A percentile compares a stretch with the other conserved stretches of the same genome.
phyloP scores from a whole-genome alignment of 345 rosid genomes.

The Populus ilicifolia region DNA sequence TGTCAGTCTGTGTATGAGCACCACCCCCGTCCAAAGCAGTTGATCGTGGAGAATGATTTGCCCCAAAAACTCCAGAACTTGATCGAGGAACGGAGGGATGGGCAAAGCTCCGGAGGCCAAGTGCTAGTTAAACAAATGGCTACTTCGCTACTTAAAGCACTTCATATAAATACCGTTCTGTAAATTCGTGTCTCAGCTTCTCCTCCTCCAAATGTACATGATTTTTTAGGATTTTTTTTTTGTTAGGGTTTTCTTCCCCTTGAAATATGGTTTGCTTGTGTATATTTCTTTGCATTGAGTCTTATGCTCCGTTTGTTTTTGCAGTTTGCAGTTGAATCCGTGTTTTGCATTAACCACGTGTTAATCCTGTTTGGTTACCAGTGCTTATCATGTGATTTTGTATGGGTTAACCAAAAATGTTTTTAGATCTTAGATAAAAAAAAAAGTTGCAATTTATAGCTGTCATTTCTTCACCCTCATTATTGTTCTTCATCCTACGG shows the following conservation, averaged over 20 bases:
- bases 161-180: conserved; percentile 83
- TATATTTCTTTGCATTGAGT: background rate
- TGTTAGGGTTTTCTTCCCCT: background rate
- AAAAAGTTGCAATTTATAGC: too few relatives aligned
- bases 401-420: too few relatives aligned
- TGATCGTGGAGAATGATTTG: conserved; percentile 92
- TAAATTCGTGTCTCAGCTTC: conserved; percentile 32
- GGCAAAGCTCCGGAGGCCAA: conserved; percentile 94
- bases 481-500: too few relatives aligned
- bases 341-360: too few relatives aligned
- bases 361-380: too few relatives aligned
- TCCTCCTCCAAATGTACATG: conserved; percentile 17
- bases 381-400: too few relatives aligned
- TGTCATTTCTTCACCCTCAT: too few relatives aligned
- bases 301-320: too few relatives aligned
- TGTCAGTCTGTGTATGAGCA: conserved; percentile 95
- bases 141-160: conserved; percentile 90
- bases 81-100: conserved; percentile 94
- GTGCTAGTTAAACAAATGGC: conserved; percentile 98
- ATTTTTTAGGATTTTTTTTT: conserved; percentile 10
- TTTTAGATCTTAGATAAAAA: too few relatives aligned
- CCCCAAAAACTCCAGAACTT: conserved; percentile 80
- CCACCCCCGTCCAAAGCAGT: conserved; percentile 92
- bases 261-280: background rate
- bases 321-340: too few relatives aligned